Percentiles rank a stretch among this genome's conserved stretches.
phyloP scores from a whole-genome alignment of 2,329 filamentous ascomycete species.

The Dothistroma septosporum region DNA sequence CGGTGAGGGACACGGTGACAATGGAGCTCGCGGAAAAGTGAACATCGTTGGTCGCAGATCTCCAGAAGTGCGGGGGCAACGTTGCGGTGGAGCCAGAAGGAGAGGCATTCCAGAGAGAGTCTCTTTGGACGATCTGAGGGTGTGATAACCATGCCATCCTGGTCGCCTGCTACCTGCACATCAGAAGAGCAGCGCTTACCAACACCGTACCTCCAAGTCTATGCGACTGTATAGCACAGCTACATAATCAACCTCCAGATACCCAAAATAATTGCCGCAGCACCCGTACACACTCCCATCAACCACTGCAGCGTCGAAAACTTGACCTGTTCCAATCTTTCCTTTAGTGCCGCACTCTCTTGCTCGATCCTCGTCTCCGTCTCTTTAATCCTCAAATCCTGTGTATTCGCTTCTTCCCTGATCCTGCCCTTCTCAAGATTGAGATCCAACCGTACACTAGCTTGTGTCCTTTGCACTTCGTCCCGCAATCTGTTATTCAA shows the following conservation, averaged over 20 bases:
- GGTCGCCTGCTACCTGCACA: no score
- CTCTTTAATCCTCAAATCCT: slow-evolving; percentile 98
- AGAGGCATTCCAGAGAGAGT: no score
- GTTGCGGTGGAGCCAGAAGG: no score
- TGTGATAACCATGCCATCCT: no score
- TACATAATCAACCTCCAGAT: slow-evolving; percentile 64
- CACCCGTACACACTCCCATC: slow-evolving; percentile 70
- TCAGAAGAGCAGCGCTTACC: no score
- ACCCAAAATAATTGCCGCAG: slow-evolving; percentile 62
- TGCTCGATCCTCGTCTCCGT: slow-evolving; percentile 98
- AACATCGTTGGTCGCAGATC: no score
- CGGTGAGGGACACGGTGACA: no score
- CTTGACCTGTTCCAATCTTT: slow-evolving; percentile 95
- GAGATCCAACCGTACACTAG: slow-evolving; percentile 83
- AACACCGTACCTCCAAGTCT: not conserved
- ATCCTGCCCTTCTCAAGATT: slow-evolving; percentile 97
- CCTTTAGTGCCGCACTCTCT: slow-evolving; percentile 83
- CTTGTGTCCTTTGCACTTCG: slow-evolving; percentile 91
- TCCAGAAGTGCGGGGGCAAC: no score
- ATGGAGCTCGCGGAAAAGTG: no score
- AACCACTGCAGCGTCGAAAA: slow-evolving; percentile 98
- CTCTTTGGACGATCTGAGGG: no score
- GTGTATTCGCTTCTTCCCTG: slow-evolving; percentile 88
- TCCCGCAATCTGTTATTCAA: slow-evolving; percentile 83
- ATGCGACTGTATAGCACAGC: not conserved